Evolutionary conservation across 441 rosid genomes (phyloP).

Genomic region (Capsella rubella): DNA sequence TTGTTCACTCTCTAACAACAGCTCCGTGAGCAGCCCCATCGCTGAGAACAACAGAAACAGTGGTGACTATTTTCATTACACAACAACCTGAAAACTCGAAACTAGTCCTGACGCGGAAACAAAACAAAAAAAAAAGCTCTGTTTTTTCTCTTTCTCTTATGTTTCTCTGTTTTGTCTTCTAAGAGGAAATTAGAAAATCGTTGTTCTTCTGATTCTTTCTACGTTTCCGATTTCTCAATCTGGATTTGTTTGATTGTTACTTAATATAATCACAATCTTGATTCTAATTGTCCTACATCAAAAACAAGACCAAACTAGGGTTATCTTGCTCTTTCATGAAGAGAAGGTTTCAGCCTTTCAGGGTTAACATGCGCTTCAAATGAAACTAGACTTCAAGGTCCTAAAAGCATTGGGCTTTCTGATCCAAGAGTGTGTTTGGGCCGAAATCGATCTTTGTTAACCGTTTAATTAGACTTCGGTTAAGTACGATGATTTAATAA

Average conservation of each 20-base stretch:
- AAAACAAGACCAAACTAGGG: not conserved
- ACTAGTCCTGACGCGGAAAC: not conserved
- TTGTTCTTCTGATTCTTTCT: conserved; percentile 12
- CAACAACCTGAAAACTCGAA: conserved; percentile 37
- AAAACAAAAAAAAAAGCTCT: not conserved
- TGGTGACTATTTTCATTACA: conserved; percentile 46
- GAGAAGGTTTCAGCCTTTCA: not conserved
- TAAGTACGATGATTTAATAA: not conserved
- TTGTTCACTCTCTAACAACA: conserved; percentile 73
- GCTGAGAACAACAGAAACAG: conserved; percentile 52
- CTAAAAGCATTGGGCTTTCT: not conserved
- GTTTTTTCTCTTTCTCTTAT: not conserved
- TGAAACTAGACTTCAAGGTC: conserved; percentile 3
- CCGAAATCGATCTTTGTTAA: not conserved
- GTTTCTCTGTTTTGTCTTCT: conserved; percentile 7
- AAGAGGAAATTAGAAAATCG: conserved; percentile 12
- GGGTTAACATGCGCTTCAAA: not conserved
- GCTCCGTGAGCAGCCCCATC: conserved; percentile 76
- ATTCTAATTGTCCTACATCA: not conserved
- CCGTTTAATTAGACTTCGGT: not conserved
- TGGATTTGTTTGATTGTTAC: not conserved
- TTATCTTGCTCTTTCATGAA: not conserved
- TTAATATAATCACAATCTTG: conserved; percentile 20
- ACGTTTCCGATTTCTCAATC: conserved; percentile 2
- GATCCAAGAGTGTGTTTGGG: not conserved